Evolutionary conservation across 1,139 yeast genomes (phyloP).

Genomic region (Ogataea hybrid): DNA sequence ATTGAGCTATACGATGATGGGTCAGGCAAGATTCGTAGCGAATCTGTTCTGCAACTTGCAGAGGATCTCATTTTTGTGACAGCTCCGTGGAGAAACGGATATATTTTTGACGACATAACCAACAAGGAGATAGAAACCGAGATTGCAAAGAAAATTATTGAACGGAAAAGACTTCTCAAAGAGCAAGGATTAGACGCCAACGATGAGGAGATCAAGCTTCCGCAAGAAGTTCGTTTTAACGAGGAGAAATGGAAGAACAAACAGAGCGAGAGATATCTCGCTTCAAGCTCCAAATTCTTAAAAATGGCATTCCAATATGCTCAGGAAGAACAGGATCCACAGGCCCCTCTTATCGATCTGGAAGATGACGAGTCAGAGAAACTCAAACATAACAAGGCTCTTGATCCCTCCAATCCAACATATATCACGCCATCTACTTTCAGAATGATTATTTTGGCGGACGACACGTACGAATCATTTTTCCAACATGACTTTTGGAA

Average conservation of each 20-base stretch:
- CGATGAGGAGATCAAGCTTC: conserved; percentile 46
- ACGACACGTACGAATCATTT: conserved; percentile 85
- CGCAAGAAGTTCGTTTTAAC: conserved; percentile 59
- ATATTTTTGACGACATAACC: conserved; percentile 57
- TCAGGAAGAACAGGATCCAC: conserved; percentile 57
- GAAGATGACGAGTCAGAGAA: conserved; percentile 36
- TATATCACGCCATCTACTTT: conserved; percentile 82
- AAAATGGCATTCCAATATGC: conserved; percentile 92
- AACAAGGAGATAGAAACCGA: conserved; percentile 59
- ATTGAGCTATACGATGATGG: conserved; percentile 73
- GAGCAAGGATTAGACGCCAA: conserved; percentile 28
- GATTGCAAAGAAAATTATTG: conserved; percentile 57
- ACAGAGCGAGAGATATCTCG: conserved; percentile 77
- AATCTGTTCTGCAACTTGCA: conserved; percentile 76
- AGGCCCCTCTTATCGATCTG: conserved; percentile 40
- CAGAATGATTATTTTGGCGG: conserved; percentile 94
- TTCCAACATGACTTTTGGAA: conserved; percentile 66
- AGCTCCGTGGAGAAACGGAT: conserved; percentile 77
- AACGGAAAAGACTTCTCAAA: conserved; percentile 32
- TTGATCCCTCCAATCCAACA: conserved; percentile 77
- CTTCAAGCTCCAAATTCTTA: conserved; percentile 84
- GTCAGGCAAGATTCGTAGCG: conserved; percentile 67
- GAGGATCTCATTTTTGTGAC: conserved; percentile 85
- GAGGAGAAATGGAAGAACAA: conserved; percentile 61
- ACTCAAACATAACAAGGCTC: conserved; percentile 66